Evolutionary conservation across 2,329 filamentous ascomycete species (phyloP).

Genomic region (Gyromitra esculenta): DNA sequence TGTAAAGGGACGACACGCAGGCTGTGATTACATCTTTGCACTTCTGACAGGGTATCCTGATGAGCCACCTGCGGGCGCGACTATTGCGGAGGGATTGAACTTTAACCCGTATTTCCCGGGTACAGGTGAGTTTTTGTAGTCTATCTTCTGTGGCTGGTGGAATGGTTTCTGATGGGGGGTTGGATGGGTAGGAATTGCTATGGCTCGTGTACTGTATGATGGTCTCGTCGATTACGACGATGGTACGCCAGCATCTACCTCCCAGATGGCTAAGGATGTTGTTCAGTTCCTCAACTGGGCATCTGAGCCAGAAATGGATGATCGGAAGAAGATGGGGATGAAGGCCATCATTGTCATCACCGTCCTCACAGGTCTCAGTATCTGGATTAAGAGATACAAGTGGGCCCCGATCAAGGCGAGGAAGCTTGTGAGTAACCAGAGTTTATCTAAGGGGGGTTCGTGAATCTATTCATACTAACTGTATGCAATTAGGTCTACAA

Average conservation of each 20-base stretch:
- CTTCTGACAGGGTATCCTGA: constrained; percentile 97
- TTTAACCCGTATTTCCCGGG: constrained; percentile 99
- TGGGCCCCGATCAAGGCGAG: constrained; percentile 96
- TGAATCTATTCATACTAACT: constrained; percentile 51
- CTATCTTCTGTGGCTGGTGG: background rate
- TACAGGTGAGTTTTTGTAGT: constrained; percentile 69
- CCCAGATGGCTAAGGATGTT: constrained; percentile 99
- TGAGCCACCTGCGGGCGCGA: constrained; percentile 88
- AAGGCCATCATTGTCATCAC: constrained; percentile 87
- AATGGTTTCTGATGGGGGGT: background rate
- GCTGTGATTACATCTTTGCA: constrained; percentile 98
- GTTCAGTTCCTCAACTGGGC: constrained; percentile 99
- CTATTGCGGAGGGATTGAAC: constrained; percentile 89
- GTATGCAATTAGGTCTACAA: constrained; percentile 56
- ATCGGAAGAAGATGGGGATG: constrained; percentile 99
- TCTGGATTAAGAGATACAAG: constrained; percentile 99
- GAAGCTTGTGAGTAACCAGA: constrained; percentile 70
- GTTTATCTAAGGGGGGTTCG: constrained; percentile 55
- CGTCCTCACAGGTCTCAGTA: constrained; percentile 82
- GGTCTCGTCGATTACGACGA: constrained; percentile 98
- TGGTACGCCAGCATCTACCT: constrained; percentile 89
- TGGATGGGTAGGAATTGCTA: constrained; percentile 74
- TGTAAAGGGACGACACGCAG: constrained; percentile 95
- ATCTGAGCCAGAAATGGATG: constrained; percentile 98
- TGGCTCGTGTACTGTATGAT: constrained; percentile 98